Percentiles rank a stretch among this genome's conserved stretches.
phyloP scores from a whole-genome alignment of 2,329 filamentous ascomycete species.

The Fusarium nurragi region DNA sequence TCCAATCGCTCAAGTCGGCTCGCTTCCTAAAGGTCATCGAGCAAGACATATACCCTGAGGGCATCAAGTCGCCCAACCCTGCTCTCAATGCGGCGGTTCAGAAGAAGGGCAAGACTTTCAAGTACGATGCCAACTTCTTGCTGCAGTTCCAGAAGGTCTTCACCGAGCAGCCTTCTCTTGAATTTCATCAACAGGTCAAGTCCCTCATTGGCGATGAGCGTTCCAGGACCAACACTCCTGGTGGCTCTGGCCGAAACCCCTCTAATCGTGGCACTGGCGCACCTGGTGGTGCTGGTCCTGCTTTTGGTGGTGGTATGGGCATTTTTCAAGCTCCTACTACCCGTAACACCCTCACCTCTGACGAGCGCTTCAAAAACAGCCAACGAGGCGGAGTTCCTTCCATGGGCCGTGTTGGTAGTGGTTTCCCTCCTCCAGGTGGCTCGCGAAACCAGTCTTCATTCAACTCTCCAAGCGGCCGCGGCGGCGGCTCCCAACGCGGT shows the following conservation, averaged over 20 bases:
- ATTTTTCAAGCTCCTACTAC: conserved; percentile 64
- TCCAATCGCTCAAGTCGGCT: conserved; percentile 91
- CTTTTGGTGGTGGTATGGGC: too few species aligned
- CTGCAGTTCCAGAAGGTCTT: conserved; percentile 96
- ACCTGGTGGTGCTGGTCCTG: conserved; percentile 42
- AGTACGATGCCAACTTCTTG: conserved; percentile 95
- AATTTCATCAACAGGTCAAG: conserved; percentile 93
- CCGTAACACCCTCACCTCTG: conserved; percentile 73
- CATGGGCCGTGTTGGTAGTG: conserved; percentile 56
- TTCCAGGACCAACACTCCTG: conserved; percentile 49
- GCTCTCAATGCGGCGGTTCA: conserved; percentile 83
- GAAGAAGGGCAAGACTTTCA: conserved; percentile 84
- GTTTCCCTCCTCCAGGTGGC: conserved; percentile 68
- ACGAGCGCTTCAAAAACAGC: conserved; percentile 75
- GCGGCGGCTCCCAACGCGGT: conserved; percentile 1
- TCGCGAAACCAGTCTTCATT: conserved; percentile 70
- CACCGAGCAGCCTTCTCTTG: conserved; percentile 92
- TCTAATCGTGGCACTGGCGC: conserved; percentile 26
- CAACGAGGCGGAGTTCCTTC: conserved; percentile 47
- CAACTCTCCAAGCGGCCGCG: conserved; percentile 77
- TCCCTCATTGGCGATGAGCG: conserved; percentile 80
- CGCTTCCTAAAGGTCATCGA: conserved; percentile 85
- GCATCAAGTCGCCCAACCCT: conserved; percentile 89
- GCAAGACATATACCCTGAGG: conserved; percentile 81
- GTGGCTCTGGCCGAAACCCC: conserved; percentile 17